Evolutionary conservation across 352 stramenopile species (phyloP), one percentile per base, ranked within the genome.

Genomic region (Phytophthora sp.): DNA sequence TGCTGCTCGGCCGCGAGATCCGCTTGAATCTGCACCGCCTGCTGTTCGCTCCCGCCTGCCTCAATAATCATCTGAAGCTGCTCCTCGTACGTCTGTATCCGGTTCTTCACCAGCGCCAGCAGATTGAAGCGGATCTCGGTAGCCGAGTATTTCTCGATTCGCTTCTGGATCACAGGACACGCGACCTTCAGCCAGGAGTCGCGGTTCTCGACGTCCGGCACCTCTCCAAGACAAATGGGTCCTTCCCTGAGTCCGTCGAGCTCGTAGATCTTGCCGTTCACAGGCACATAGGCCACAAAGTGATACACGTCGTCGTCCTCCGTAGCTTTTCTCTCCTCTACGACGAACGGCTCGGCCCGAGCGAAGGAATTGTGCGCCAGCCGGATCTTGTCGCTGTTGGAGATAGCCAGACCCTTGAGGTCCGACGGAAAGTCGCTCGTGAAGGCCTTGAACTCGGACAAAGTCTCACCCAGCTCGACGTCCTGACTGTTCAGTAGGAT

Each of bases 41-140:
- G 46, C 36, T 66, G 59, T 23, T 79, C 68, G 31, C 80, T 76
- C 21, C 71, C 68, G 18, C 76, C 71, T 16, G 69, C 56, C 24
- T 79, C 62, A 36, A 76, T 18, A 5, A 91, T 53, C 47, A 72
- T 63, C 7, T 59, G 58, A 16, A 91, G 69, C 39, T 86, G 67
- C 51, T 82, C 63, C 56, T 82, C 61, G 33, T 79, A 82, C 46
- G 77, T 61, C 18, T 90, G 70, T 75, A 90, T 85, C 44, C 82
- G 74, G 57, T 95, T 95, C 58, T 91, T 78, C 30, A 98, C 84
- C 21, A 98, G 82, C 15, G 92, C 95, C 72, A 99, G 91, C 31
- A 99, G 76, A 77, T 99, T 99, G 76, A 99, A 99, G 71, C 97
- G 95, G 67, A 99, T 98, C 76, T 98, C 94, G 23, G 81, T 88